Evolutionary conservation across 2,329 filamentous ascomycete species (phyloP).

Genomic region (Alternaria infectoria): DNA sequence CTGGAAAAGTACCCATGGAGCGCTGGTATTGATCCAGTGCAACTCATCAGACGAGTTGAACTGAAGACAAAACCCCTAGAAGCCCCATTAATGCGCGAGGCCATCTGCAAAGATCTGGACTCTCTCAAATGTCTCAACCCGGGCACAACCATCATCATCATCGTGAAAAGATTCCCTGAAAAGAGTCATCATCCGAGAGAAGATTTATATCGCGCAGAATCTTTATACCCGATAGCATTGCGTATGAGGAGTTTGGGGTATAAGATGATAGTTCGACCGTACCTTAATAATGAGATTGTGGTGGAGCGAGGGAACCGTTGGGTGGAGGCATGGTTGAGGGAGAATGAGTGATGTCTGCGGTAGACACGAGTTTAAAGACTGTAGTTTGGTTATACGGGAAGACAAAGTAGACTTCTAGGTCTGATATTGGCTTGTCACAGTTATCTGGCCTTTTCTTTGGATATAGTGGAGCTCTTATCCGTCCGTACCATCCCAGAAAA

Average conservation of each 20-base stretch:
- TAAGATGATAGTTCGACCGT: neutral
- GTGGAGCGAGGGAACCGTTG: neutral
- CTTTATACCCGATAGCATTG: accelerated
- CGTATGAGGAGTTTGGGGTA: neutral
- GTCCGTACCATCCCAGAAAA: neutral
- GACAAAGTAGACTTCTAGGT: neutral
- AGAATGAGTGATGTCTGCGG: neutral
- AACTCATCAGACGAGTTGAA: neutral
- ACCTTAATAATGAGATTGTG: too few species aligned
- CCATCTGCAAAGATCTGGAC: neutral
- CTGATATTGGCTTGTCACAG: neutral
- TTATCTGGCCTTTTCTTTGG: neutral
- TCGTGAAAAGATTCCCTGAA: too few species aligned
- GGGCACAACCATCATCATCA: neutral
- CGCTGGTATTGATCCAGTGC: neutral
- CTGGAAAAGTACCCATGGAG: neutral
- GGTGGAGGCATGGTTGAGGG: neutral
- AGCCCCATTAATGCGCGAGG: neutral
- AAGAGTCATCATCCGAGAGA: too few species aligned
- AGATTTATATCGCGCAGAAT: neutral
- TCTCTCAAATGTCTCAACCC: neutral
- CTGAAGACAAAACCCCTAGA: neutral
- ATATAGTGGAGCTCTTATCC: neutral
- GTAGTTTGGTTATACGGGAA: accelerated
- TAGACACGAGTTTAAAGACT: neutral